Conservation (phyloP, 169 alveolate species). For the Eimeria praecox region DNA sequence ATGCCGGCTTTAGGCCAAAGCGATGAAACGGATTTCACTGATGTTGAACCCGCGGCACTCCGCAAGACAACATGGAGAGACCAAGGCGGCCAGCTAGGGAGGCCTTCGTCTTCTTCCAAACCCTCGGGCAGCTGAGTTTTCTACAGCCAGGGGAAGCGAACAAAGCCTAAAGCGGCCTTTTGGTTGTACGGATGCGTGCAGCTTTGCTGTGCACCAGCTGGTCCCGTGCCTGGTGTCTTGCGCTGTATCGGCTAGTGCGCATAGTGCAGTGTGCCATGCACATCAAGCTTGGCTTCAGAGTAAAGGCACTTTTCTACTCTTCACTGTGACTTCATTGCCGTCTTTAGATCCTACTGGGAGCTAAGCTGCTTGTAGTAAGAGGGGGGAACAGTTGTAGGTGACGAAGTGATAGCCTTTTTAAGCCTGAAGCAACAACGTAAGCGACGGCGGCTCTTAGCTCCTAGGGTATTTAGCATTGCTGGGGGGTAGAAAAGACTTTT, state of each 20-base stretch:
- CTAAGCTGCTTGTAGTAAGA: not conserved
- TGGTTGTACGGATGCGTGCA: not conserved
- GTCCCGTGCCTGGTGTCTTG: not conserved
- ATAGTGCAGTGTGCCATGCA: not conserved
- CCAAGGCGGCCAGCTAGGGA: slow-evolving; percentile 36
- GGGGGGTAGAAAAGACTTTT: not conserved
- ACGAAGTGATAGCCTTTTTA: not conserved
- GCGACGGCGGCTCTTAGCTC: not conserved
- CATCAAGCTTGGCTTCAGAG: not conserved
- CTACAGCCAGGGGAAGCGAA: not conserved
- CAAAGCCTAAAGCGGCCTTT: not conserved
- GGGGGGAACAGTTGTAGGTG: not conserved
- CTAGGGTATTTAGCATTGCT: not conserved
- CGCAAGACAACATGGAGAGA: slow-evolving; percentile 72
- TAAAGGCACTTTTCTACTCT: not conserved
- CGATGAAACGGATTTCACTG: slow-evolving; percentile 63
- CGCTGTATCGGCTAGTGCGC: not conserved
- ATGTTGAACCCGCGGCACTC: slow-evolving; percentile 59
- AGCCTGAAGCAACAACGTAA: slow-evolving; percentile 17
- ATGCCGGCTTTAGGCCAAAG: slow-evolving; percentile 80
- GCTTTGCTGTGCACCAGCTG: not conserved
- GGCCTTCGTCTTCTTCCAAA: slow-evolving; percentile 29
- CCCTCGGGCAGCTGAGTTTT: slow-evolving; percentile 29
- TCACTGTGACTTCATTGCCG: not conserved
- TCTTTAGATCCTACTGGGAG: not conserved